Base-by-base conservation (phyloP, 352 stramenopile species). In the Pythium sp. region DNA sequence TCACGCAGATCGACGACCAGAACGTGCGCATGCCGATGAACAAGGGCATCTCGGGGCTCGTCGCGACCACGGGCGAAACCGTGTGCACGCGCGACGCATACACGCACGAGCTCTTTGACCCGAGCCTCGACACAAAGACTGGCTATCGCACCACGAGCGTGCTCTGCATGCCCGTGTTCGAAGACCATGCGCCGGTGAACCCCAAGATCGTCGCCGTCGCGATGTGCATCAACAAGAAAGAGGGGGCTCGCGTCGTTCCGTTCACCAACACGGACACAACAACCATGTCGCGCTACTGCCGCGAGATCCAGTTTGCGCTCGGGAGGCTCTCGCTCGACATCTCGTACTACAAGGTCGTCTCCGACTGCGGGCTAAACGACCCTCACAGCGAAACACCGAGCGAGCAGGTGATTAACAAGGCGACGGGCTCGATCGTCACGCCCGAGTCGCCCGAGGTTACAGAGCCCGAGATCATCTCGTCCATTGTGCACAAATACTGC, bases 151-250 rank as follows among this genome's bases (percentile, higher is more conserved):
- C 87, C 11, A 85, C 76, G 51, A 89, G 74, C 30, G 76, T 92
- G 18, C 65, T 95, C 46, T 79, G 77, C 46, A 81, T 91, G 78
- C 85, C 85, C 3, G 71, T 95, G 8, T 85, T 87, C 53, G 82
- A 88, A 69, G 82, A 88, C 36, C 78, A 90, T 59, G 72, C 76
- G 5, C 75, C 76, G 1, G 76, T 41, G 4, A 87, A 88, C 60
- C 81, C 81, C 26, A 87, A 90, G 65, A 86, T 90, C 56, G 82
- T 90, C 5, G 80, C 80, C 2, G 82, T 88, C 14, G 80, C 81
- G 4, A 89, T 96, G 78, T 82, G 90, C 56, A 94, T 97, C 67
- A 97, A 98, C 76, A 98, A 98, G 62, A 70, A 77, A 15, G 72
- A 81, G 11, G 67, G 70, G 12, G 36, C 63, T 0, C 74, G 73